Percentiles rank a stretch among this genome's conserved stretches.
Conservation (phyloP, 1,284 basidiomycete genomes). For the Cryptococcus wingfieldii region DNA sequence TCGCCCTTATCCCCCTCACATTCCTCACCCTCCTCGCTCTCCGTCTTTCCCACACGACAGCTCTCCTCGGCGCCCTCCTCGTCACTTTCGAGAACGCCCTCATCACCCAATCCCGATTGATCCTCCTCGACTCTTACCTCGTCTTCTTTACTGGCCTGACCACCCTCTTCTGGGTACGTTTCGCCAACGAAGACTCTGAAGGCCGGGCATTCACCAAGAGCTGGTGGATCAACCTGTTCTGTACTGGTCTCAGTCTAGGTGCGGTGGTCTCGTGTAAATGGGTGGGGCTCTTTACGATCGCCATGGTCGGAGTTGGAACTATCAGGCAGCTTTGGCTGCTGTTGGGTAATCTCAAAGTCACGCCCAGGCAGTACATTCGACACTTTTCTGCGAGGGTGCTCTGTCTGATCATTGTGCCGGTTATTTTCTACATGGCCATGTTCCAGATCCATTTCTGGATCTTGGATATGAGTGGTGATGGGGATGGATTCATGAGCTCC, state of each 20-base stretch:
- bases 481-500: constrained; percentile 98
- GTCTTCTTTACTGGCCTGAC: constrained; percentile 96
- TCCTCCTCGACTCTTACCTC: constrained; percentile 94
- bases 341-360: constrained; percentile 78
- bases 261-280: constrained; percentile 93
- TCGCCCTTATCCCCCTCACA: constrained; percentile 81
- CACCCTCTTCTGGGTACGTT: constrained; percentile 79
- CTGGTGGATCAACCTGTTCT: constrained; percentile 92
- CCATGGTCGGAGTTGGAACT: constrained; percentile 82
- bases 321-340: constrained; percentile 84
- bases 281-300: constrained; percentile 99
- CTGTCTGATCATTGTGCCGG: constrained; percentile 80
- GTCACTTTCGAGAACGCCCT: constrained; percentile 96
- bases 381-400: constrained; percentile 87
- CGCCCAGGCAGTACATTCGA: constrained; percentile 67
- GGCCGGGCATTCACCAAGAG: constrained; percentile 66
- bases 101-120: constrained; percentile 90
- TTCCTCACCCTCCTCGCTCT: constrained; percentile 92
- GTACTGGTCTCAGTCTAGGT: constrained; percentile 84
- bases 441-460: constrained; percentile 93
- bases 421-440: constrained; percentile 88
- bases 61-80: constrained; percentile 82
- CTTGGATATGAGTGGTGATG: constrained; percentile 83
- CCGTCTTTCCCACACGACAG: constrained; percentile 82
- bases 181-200: constrained; percentile 76